Percentiles rank a stretch among this genome's conserved stretches.
These are phyloP conservation scores for Tylopilus sp. DNA, from an alignment of 1,284 basidiomycete genomes.

Conservation along the genomic window DNA sequence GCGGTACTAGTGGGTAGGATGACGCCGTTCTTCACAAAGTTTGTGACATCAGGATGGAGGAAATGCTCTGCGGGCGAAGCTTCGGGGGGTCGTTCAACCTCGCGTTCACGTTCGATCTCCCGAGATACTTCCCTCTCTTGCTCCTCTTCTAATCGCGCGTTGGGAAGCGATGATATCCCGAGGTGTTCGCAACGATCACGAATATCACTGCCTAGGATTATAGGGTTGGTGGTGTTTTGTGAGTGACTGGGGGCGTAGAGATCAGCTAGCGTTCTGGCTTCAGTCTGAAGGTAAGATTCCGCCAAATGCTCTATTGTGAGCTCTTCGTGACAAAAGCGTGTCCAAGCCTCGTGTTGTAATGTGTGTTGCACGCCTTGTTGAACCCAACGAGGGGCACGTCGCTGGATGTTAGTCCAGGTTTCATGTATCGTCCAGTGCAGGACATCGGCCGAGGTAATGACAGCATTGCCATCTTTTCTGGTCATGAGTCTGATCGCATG, in stretches of 20 bases:
- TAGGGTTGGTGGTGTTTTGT: neutral
- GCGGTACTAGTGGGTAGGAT: neutral
- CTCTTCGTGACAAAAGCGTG: neutral
- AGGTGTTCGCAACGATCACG: conserved; percentile 38
- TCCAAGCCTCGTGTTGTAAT: neutral
- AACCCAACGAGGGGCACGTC: conserved; percentile 18
- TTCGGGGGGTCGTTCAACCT: conserved; percentile 47
- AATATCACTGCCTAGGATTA: conserved; percentile 36
- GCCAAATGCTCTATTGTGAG: conserved; percentile 23
- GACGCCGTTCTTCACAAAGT: conserved; percentile 34
- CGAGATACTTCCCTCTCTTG: conserved; percentile 57
- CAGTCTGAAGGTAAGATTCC: conserved; percentile 47
- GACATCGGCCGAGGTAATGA: conserved; percentile 46
- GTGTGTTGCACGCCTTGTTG: conserved; percentile 53
- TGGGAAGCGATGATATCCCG: conserved; percentile 27
- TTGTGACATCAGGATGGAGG: conserved; percentile 22
- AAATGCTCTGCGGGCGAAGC: conserved; percentile 28
- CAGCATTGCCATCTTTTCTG: conserved; percentile 13
- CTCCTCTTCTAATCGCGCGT: conserved; percentile 50
- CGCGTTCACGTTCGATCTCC: conserved; percentile 52
- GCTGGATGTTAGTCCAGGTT: conserved; percentile 55
- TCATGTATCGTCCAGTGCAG: conserved; percentile 57
- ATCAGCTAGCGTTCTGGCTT: conserved; percentile 48
- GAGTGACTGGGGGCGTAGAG: conserved; percentile 40
- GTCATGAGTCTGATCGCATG: conserved; percentile 42